Conservation (phyloP, 305 asterid species). For the Fraxinus albicans region DNA sequence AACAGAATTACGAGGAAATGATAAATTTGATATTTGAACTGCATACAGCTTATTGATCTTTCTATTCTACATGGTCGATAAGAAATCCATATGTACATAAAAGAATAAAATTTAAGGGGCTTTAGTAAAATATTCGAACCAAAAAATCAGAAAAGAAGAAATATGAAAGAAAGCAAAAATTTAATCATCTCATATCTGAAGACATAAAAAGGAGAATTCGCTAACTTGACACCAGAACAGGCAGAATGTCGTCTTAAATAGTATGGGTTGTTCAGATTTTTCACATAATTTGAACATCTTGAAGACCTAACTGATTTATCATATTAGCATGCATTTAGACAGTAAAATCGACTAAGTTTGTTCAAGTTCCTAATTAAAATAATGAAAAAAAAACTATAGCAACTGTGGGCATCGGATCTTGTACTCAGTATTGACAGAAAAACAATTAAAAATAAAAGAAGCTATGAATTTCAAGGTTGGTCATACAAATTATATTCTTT, state of each 20-base stretch:
- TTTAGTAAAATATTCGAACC: not conserved
- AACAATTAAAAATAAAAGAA: not conserved
- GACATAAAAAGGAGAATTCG: not conserved
- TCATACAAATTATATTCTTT: not conserved
- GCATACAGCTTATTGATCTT: not conserved
- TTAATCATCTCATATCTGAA: not conserved
- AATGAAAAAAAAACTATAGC: not conserved
- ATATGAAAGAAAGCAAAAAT: not conserved
- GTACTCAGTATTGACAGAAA: not conserved
- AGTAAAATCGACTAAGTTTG: not conserved
- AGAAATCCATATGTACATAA: not conserved
- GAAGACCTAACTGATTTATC: not conserved
- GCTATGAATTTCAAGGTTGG: not conserved
- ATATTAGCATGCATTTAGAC: not conserved
- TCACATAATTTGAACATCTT: not conserved
- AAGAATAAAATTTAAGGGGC: not conserved
- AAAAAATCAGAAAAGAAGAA: not conserved
- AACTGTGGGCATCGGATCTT: not conserved
- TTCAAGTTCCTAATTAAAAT: not conserved
- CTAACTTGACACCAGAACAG: not conserved
- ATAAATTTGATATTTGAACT: not conserved
- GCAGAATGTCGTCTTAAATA: not conserved
- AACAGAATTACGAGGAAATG: conserved; percentile 6
- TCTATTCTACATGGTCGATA: not conserved
- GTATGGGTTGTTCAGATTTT: not conserved